Base-by-base conservation (phyloP, 768 basidiomycete species). In the Russula dissimulans region DNA sequence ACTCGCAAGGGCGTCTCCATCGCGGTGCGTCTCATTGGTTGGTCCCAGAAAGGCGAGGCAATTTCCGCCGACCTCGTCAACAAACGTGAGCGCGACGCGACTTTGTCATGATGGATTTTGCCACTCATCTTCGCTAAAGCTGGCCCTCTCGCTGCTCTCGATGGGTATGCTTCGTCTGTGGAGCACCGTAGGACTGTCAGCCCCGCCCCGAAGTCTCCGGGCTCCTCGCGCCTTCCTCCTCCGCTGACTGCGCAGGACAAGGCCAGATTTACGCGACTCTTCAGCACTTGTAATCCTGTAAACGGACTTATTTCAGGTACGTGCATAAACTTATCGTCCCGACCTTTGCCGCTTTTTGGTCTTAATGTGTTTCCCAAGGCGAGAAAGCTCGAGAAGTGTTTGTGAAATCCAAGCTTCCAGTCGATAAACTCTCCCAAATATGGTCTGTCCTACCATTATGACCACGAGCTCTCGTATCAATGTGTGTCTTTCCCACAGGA, bases 371-470 rank as follows among this genome's bases (percentile, higher is more conserved):
- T 29, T 48, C 36, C 62, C 17, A 62, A 89, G 94, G 88, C 50
- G 88, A 92, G 29, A 91, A 95, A 74, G 92, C 94, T 6, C 81
- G 89, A 56, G 85, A 89, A 67, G 81, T 97, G 50, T 97, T 98
- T 69, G 74, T 97, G 66, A 97, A 92, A 75, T 95, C 91, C 43
- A 87, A 89, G 66, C 80, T 99, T 41, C 77, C 86, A 0, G 84
- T 87, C 65, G 93, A 95, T 57, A 87, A 88, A 65, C 81, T 99
- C 29, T 84, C 88, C 38, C 89, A 92, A 70, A 95, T 98, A 74
- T 99, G 97, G 95, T 91, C 60, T 56, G 83, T 53, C 8, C 3
- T 2, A 17, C 26, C 14, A 17, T 10, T 10, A 29, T 38, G 29
- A 8, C 39, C 11, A 32, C 34, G 39, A 36, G 26, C 54, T 22